These are phyloP conservation scores for Beauveria scarabaeidicola DNA, from an alignment of 2,329 filamentous ascomycete species.

Conservation along the genomic window DNA sequence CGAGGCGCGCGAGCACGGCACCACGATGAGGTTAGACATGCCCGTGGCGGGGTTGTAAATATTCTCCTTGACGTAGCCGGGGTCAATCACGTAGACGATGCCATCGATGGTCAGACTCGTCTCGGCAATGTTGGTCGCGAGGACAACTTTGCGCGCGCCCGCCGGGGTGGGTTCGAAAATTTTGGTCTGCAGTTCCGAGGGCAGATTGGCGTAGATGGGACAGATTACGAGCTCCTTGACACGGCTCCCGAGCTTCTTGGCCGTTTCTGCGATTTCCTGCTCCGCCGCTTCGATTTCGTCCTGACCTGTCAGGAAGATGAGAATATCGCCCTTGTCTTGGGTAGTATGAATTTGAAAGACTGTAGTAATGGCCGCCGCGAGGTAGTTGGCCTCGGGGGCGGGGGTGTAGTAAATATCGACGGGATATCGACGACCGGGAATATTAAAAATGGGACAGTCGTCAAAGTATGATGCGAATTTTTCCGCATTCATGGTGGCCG, in stretches of 20 bases:
- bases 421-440: conserved; percentile 79
- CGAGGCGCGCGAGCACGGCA: conserved; percentile 83
- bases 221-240: conserved; percentile 82
- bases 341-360: conserved; percentile 92
- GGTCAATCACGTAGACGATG: conserved; percentile 92
- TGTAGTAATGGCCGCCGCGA: conserved; percentile 84
- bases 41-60: conserved; percentile 85
- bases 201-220: conserved; percentile 90
- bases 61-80: conserved; percentile 92
- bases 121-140: conserved; percentile 96
- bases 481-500: conserved; percentile 87
- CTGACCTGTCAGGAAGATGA: conserved; percentile 91
- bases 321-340: conserved; percentile 76
- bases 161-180: conserved; percentile 92
- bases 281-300: conserved; percentile 92
- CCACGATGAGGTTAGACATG: conserved; percentile 86
- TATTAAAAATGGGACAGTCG: conserved; percentile 87
- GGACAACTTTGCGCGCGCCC: conserved; percentile 77
- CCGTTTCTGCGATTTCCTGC: conserved; percentile 75
- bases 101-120: conserved; percentile 93
- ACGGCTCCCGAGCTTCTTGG: conserved; percentile 74
- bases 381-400: conserved; percentile 87
- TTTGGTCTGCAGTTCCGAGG: conserved; percentile 80
- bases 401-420: conserved; percentile 89
- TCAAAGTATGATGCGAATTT: conserved; percentile 92